These are phyloP conservation scores for Zymoseptoria crescenta DNA, from an alignment of 2,329 filamentous ascomycete genomes.

Conservation along the genomic window DNA sequence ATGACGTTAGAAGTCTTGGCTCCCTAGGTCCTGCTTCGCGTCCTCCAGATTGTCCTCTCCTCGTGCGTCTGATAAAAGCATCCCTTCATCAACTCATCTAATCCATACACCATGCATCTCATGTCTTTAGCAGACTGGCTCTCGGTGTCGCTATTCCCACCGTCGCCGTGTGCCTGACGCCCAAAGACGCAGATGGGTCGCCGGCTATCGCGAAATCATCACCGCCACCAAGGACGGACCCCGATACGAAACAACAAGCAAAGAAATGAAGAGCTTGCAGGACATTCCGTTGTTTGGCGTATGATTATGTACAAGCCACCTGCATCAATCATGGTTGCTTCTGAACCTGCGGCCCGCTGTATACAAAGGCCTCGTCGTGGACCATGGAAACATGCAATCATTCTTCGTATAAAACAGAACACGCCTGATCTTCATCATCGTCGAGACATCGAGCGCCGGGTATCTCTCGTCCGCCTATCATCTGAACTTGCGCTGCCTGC, in stretches of 20 bases:
- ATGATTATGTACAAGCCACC: constrained; percentile 6
- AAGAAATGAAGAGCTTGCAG: neutral
- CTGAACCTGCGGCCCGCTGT: neutral
- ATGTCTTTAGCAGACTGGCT: constrained; percentile 11
- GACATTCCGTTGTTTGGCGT: neutral
- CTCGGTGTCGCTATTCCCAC: constrained; percentile 11
- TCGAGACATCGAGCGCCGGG: constrained; percentile 8
- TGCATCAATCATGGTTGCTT: neutral
- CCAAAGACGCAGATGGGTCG: constrained; percentile 3
- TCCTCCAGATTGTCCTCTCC: neutral
- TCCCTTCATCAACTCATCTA: neutral
- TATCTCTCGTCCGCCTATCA: constrained; percentile 17
- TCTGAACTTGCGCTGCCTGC: constrained; percentile 21
- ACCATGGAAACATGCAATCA: neutral
- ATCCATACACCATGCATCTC: constrained; percentile 9
- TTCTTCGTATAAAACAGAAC: constrained; percentile 2
- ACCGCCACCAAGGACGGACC: neutral
- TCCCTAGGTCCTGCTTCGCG: neutral
- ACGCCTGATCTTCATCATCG: constrained; percentile 8
- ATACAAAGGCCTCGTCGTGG: neutral
- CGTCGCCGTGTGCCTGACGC: constrained; percentile 11
- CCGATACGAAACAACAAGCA: neutral
- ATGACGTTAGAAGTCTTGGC: neutral
- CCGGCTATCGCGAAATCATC: neutral
- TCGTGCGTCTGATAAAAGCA: neutral